A percentile compares a stretch with the other conserved stretches of the same genome.
These are phyloP conservation scores for Nakazawaea molendinolei DNA, from an alignment of 805 yeast species.

Conservation along the genomic window DNA sequence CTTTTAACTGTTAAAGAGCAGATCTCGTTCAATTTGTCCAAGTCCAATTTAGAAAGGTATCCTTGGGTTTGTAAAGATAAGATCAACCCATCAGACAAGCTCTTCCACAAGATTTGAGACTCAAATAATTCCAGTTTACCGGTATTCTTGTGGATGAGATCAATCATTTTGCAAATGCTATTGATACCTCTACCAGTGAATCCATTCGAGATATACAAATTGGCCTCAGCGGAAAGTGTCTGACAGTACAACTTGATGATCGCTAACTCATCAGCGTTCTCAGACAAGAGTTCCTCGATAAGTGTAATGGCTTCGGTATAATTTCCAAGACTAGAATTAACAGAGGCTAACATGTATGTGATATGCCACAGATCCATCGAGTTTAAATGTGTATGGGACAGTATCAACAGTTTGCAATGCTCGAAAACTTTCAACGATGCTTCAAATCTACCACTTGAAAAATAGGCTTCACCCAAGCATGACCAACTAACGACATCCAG, in stretches of 20 bases:
- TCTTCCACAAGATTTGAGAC: constrained; percentile 61
- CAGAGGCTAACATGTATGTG: constrained; percentile 59
- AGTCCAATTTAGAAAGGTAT: constrained; percentile 43
- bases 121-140: constrained; percentile 5
- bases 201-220: constrained; percentile 47
- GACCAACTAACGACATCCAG: constrained; percentile 79
- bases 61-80: constrained; percentile 52
- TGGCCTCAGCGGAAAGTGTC: constrained; percentile 48
- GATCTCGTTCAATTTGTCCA: constrained; percentile 27
- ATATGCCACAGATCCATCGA: constrained; percentile 50
- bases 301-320: constrained; percentile 52
- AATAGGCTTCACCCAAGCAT: constrained; percentile 95
- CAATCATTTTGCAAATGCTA: constrained; percentile 31
- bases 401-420: too few relatives aligned
- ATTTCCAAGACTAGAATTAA: constrained; percentile 57
- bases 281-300: constrained; percentile 28
- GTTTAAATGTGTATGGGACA: neutral
- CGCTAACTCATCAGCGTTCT: constrained; percentile 41
- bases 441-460: constrained; percentile 74
- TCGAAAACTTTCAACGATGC: constrained; percentile 81
- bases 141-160: constrained; percentile 21
- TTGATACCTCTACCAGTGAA: constrained; percentile 62
- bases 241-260: constrained; percentile 23
- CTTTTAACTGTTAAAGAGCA: constrained; percentile 5
- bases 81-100: constrained; percentile 49